Evolutionary conservation across 1,284 basidiomycete species (phyloP), one percentile per base, ranked within the genome.

Genomic region (Schizophyllum amplum): DNA sequence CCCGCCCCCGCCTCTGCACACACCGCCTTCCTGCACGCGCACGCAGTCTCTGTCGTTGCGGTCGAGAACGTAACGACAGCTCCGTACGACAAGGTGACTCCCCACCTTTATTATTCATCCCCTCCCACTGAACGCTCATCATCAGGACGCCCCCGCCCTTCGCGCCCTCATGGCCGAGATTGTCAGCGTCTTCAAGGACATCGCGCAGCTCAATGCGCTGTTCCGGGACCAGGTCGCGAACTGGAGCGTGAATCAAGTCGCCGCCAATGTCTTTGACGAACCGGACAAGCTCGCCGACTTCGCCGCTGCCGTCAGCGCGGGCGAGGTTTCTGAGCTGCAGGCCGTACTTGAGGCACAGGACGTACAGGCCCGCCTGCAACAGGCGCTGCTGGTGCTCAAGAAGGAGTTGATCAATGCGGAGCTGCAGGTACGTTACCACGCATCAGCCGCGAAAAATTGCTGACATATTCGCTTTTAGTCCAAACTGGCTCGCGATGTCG

Each of bases 171-270:
- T 95, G 86, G 88, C 90, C 55, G 96, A 98, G 74, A 92, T 99
- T 60, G 92, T 99, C 62, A 90, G 90, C 52, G 94, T 98, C 27
- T 98, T 99, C 83, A 99, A 98, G 78, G 95, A 98, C 70, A 98
- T 99, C 62, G 95, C 96, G 0, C 92, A 96, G 69, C 81, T 98
- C 55, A 98, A 97, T 73, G 94, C 95, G 0, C 84, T 98, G 61
- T 98, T 99, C 86, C 89, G 96, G 54, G 96, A 98, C 74, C 96
- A 98, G 71, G 97, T 96, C 63, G 93, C 92, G 64, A 96, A 95
- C 71, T 98, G 98, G 72, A 92, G 90, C 21, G 96, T 97, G 72
- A 93, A 92, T 68, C 94, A 97, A 71, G 87, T 93, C 53, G 90
- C 94, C 4, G 85, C 92, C n/a, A 98, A 97, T 71, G 92, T 99